A percentile compares a stretch with the other conserved stretches of the same genome.
Conservation (phyloP, 2,329 filamentous ascomycete species). For the Paracoccidioides lutzii region DNA sequence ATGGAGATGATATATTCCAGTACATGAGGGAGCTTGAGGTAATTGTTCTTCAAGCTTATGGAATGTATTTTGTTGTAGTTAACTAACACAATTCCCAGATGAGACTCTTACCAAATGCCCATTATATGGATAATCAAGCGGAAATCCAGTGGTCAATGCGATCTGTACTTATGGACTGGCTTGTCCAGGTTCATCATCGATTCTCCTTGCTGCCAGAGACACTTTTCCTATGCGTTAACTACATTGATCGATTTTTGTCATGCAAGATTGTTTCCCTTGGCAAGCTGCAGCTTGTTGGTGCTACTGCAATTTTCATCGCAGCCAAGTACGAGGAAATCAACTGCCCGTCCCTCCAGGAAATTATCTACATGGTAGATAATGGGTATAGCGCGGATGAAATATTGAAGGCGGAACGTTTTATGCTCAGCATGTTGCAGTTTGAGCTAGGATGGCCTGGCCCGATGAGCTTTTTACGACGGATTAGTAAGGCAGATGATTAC, state of each 20-base stretch:
- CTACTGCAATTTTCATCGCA: constrained; percentile 88
- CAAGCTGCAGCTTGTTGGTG: constrained; percentile 90
- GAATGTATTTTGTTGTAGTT: not conserved
- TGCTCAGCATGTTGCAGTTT: constrained; percentile 92
- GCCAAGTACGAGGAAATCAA: constrained; percentile 99
- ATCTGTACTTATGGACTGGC: constrained; percentile 92
- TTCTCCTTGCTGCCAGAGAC: constrained; percentile 90
- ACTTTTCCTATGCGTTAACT: constrained; percentile 88
- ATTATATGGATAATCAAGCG: constrained; percentile 96
- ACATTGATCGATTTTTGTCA: constrained; percentile 91
- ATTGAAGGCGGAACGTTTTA: constrained; percentile 92
- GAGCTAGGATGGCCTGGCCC: constrained; percentile 97
- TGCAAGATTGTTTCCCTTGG: constrained; percentile 88
- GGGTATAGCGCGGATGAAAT: constrained; percentile 86
- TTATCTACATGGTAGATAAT: constrained; percentile 95
- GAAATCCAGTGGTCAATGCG: constrained; percentile 99
- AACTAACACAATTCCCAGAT: constrained; percentile 37
- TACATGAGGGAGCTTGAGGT: constrained; percentile 89
- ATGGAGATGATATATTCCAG: constrained; percentile 85
- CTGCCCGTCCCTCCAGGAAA: constrained; percentile 86
- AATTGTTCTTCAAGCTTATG: constrained; percentile 18
- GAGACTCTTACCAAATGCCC: constrained; percentile 70
- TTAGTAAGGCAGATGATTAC: constrained; percentile 98
- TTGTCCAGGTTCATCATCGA: constrained; percentile 87
- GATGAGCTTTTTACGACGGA: constrained; percentile 92